phyloP scores from a whole-genome alignment of 176 grass and related monocot genomes.

The Oryza brachyantha region DNA sequence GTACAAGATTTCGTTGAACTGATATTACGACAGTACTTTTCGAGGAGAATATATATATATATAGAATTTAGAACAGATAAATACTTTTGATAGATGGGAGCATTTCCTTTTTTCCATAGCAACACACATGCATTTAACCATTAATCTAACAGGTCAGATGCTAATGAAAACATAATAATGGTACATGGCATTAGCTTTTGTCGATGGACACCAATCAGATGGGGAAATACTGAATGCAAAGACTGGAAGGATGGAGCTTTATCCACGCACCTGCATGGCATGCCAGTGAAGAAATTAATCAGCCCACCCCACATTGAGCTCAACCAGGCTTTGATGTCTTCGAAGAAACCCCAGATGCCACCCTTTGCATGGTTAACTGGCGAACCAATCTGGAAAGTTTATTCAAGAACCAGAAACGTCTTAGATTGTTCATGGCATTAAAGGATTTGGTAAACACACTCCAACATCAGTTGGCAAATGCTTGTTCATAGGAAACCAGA shows the following conservation, averaged over 20 bases:
- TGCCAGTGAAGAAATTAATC: conserved; percentile 65
- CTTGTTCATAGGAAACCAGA: background rate
- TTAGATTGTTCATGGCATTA: background rate
- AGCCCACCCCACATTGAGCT: conserved; percentile 36
- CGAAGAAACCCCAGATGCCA: conserved; percentile 49
- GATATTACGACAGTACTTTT: too few relatives aligned
- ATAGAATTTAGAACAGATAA: too few relatives aligned
- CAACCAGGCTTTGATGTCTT: conserved; percentile 44
- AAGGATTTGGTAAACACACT: background rate
- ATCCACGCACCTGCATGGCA: conserved; percentile 58
- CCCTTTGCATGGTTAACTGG: conserved; percentile 33
- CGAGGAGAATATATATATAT: too few relatives aligned
- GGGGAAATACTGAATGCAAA: background rate
- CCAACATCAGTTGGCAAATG: background rate
- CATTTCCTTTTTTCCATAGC: too few relatives aligned
- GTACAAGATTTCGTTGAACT: too few relatives aligned
- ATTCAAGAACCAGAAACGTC: background rate
- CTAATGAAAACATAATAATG: background rate
- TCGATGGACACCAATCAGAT: background rate
- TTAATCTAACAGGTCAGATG: background rate
- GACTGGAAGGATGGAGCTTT: background rate
- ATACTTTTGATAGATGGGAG: too few relatives aligned
- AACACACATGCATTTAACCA: too few relatives aligned
- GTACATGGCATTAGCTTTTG: background rate
- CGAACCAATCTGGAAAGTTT: conserved; percentile 51